Evolutionary conservation across 225 moss, liverwort and hornwort species (phyloP), one percentile per base, ranked within the genome.

Genomic region (Asterella californica): DNA sequence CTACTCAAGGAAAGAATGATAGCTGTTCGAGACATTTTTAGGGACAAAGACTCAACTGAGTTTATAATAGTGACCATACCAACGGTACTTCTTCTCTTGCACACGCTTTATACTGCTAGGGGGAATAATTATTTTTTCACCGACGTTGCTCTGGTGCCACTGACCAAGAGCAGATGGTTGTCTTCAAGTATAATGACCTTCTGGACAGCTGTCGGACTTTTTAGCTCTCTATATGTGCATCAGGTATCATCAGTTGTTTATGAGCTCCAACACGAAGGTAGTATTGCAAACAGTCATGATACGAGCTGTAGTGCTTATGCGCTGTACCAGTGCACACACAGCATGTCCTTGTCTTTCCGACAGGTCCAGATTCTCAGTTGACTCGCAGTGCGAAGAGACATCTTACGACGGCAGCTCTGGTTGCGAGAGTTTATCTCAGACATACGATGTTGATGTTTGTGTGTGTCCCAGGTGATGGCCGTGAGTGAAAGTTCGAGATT

Each of bases 11-110:
- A 95, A 83, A 88, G 90, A 85, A 95, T 93, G 95, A 90, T 95
- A 63, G 93, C 93, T 90, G 95, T 95, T 72, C 89, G 95, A 76
- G 95, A 95, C 76, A 95, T 95, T 59, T 95, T 95, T 77, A 85
- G 93, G 82, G 85, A 95, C 81, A 90, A 95, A 77, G 95, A 95
- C 74, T 71, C 93, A 24, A 95, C 95, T 19, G 95, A 95, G 80
- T 95, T 95, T 76, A 90, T 95, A 84, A 95, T 95, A 80, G 95
- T 95, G 66, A 93, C 95, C 71, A 95, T 95, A 78, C 95, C 95
- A 62, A 95, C 95, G 61, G 95, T 95, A 55, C 74, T 86, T 65
- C 3, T 81, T 74, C 25, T 71, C 45, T 45, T 21, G 25, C 62
- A n/a, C 18, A 62, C 10, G 15, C 9, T 36, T 45, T 6, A 1